A percentile compares a stretch with the other conserved stretches of the same genome.
These are phyloP conservation scores for Hippophae gyantsensis DNA, from an alignment of 306 rosid genomes.

Conservation along the genomic window DNA sequence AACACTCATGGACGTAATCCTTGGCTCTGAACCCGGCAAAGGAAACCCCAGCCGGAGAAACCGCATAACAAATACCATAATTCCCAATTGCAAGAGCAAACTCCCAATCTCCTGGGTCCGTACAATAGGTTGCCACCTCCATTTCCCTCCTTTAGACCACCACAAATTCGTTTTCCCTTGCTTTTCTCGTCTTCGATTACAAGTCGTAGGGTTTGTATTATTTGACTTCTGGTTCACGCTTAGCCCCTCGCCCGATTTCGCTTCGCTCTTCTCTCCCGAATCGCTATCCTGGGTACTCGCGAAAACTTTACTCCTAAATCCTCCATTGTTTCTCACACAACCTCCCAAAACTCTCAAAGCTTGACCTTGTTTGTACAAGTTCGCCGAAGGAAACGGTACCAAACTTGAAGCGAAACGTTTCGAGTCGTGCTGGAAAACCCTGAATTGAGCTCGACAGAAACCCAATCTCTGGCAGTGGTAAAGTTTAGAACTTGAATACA, in stretches of 20 bases:
- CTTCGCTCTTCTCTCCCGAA: constrained; percentile 67
- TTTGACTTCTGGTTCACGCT: constrained; percentile 49
- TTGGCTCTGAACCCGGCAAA: constrained; percentile 77
- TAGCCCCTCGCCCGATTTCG: constrained; percentile 46
- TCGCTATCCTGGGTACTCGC: constrained; percentile 62
- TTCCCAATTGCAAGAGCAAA: constrained; percentile 67
- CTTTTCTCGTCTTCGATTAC: constrained; percentile 62
- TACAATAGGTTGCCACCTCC: constrained; percentile 85
- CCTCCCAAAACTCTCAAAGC: constrained; percentile 32
- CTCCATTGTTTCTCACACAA: constrained; percentile 18
- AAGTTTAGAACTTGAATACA: constrained; percentile 36
- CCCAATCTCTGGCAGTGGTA: constrained; percentile 30
- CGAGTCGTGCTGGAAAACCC: constrained; percentile 27
- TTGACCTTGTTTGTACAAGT: constrained; percentile 20
- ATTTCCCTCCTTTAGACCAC: constrained; percentile 67
- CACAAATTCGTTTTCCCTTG: constrained; percentile 69
- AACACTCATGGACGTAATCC: constrained; percentile 58
- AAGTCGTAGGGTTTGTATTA: constrained; percentile 31
- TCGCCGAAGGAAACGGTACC: constrained; percentile 23
- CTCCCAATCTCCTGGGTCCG: constrained; percentile 81
- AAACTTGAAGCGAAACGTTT: constrained; percentile 31
- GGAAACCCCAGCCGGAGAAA: constrained; percentile 78
- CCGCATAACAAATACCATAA: constrained; percentile 68
- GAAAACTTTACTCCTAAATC: constrained; percentile 24
- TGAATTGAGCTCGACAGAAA: constrained; percentile 34